These are phyloP conservation scores for Cymbopogon flexuosus DNA, from an alignment of 202 grass and related monocot genomes.

Conservation along the genomic window DNA sequence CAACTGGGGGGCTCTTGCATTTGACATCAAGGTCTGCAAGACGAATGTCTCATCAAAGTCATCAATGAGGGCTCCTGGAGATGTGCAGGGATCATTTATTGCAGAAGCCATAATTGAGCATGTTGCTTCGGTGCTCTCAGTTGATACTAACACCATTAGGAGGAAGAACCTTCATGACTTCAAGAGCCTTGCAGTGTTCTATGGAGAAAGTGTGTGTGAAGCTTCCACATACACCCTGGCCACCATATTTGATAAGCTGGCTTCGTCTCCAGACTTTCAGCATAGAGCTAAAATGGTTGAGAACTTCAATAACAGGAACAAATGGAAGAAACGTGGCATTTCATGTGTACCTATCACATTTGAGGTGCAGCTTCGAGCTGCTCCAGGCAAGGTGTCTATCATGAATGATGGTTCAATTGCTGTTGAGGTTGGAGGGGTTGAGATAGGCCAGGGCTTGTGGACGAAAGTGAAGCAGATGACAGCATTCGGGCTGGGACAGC, in stretches of 20 bases:
- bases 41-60: constrained; percentile 70
- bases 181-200: constrained; percentile 55
- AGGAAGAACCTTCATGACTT: constrained; percentile 75
- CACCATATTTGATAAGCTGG: constrained; percentile 58
- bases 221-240: constrained; percentile 54
- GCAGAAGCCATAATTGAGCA: constrained; percentile 83
- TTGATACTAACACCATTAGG: constrained; percentile 50
- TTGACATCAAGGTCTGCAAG: constrained; percentile 72
- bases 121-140: constrained; percentile 50
- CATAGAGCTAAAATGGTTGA: constrained; percentile 27
- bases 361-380: constrained; percentile 16
- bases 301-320: constrained; percentile 56
- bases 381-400: constrained; percentile 73
- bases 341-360: constrained; percentile 66
- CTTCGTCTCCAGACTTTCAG: constrained; percentile 47
- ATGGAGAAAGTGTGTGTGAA: constrained; percentile 36
- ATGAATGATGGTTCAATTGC: constrained; percentile 74
- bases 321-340: constrained; percentile 77
- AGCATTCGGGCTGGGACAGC: constrained; percentile 47
- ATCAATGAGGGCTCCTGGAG: constrained; percentile 53
- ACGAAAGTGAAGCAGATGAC: constrained; percentile 90
- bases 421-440: constrained; percentile 75
- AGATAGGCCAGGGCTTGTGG: constrained; percentile 84
- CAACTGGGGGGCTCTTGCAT: constrained; percentile 62
- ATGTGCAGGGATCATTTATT: constrained; percentile 75